Evolutionary conservation across 2,329 filamentous ascomycete species (phyloP).

Genomic region (Furcasterigmium sp.): DNA sequence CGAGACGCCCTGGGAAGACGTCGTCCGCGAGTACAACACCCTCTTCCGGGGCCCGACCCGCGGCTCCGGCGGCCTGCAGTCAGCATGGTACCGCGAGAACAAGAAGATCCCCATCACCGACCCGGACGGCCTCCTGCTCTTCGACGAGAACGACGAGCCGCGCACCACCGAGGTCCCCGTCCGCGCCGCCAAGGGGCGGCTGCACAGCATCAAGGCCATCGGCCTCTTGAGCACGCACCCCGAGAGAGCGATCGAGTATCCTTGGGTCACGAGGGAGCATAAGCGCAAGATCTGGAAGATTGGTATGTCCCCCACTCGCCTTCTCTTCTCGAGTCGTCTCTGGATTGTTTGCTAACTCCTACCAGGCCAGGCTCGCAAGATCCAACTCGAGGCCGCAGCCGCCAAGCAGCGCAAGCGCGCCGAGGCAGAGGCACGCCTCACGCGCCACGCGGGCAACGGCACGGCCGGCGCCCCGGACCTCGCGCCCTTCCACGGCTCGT

Average conservation of each 20-base stretch:
- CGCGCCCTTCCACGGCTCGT: background rate
- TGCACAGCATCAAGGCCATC: constrained; percentile 18
- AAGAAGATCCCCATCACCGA: constrained; percentile 13
- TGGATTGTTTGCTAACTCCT: background rate
- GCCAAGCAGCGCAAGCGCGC: constrained; percentile 7
- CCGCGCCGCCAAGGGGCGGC: constrained; percentile 8
- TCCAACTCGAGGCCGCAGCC: constrained; percentile 11
- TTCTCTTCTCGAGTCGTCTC: background rate
- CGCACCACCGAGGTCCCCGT: constrained; percentile 14
- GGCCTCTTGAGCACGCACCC: constrained; percentile 24
- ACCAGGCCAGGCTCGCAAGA: constrained; percentile 9
- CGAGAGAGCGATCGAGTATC: constrained; percentile 24
- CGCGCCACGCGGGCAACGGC: background rate
- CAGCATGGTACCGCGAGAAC: constrained; percentile 14
- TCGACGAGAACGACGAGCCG: constrained; percentile 12
- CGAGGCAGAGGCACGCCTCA: background rate
- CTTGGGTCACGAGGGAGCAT: constrained; percentile 21
- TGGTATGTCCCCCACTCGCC: constrained; percentile 18
- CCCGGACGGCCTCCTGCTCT: constrained; percentile 10
- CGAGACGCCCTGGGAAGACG: constrained; percentile 13
- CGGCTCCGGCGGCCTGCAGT: constrained; percentile 11
- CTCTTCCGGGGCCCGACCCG: constrained; percentile 12
- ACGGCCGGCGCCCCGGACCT: background rate
- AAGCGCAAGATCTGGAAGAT: constrained; percentile 16
- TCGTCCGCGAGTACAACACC: constrained; percentile 12